These are phyloP conservation scores for Rutstroemia sp. DNA, from an alignment of 2,329 filamentous ascomycete species.

Conservation along the genomic window DNA sequence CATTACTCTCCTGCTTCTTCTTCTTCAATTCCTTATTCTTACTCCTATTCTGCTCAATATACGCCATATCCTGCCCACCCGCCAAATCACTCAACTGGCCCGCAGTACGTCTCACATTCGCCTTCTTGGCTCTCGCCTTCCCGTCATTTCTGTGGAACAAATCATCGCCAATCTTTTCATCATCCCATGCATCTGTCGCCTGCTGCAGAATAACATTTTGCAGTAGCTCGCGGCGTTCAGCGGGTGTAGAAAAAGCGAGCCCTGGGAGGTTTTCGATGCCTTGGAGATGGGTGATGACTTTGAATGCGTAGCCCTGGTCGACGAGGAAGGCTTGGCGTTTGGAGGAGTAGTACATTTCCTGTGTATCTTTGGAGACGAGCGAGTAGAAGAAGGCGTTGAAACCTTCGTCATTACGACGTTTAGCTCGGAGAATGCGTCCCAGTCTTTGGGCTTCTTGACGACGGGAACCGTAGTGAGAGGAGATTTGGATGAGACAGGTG, in stretches of 20 bases:
- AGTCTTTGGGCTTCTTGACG: slow-evolving; percentile 93
- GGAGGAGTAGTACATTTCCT: slow-evolving; percentile 96
- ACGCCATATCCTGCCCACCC: slow-evolving; percentile 96
- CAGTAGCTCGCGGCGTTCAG: slow-evolving; percentile 77
- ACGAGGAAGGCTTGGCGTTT: slow-evolving; percentile 96
- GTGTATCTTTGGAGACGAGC: slow-evolving; percentile 91
- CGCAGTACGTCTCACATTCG: slow-evolving; percentile 68
- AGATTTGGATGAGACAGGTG: slow-evolving; percentile 94
- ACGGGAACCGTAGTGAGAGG: slow-evolving; percentile 92
- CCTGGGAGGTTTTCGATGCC: slow-evolving; percentile 80
- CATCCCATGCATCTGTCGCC: slow-evolving; percentile 46
- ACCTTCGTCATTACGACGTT: slow-evolving; percentile 91
- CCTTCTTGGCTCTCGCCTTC: slow-evolving; percentile 40
- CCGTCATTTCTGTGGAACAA: slow-evolving; percentile 46
- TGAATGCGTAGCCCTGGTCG: slow-evolving; percentile 97
- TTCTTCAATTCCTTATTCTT: slow-evolving; percentile 61
- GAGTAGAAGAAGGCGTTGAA: slow-evolving; percentile 99
- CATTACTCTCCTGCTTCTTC: slow-evolving; percentile 47
- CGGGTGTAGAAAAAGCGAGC: slow-evolving; percentile 70
- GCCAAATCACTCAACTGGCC: slow-evolving; percentile 79
- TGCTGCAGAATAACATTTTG: slow-evolving; percentile 78
- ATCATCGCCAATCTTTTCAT: slow-evolving; percentile 40
- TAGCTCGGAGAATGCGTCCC: slow-evolving; percentile 87
- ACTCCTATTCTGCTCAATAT: slow-evolving; percentile 73
- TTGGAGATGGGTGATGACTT: slow-evolving; percentile 92